phyloP scores from a whole-genome alignment of 2,329 filamentous ascomycete genomes.

The Monilinia fructicola region DNA sequence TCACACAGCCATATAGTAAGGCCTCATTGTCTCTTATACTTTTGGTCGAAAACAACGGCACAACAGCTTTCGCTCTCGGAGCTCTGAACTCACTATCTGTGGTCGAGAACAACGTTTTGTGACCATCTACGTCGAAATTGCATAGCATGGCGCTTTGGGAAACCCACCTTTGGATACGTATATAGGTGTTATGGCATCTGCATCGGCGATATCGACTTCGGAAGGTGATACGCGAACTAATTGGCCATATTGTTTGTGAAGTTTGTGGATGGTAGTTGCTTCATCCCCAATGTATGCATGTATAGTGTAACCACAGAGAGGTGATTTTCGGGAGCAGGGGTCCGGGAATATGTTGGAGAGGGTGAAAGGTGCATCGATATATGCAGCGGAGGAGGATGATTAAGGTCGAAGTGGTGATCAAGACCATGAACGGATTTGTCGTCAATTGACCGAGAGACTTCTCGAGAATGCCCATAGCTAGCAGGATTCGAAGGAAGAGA shows the following conservation, averaged over 20 bases:
- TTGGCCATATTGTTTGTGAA: conserved; percentile 40
- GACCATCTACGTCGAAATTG: conserved; percentile 59
- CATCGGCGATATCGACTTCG: conserved; percentile 41
- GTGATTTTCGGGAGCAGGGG: conserved; percentile 41
- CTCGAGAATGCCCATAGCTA: conserved; percentile 27
- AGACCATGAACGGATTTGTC: conserved; percentile 22
- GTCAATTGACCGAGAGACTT: conserved; percentile 7
- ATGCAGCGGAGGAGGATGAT: conserved; percentile 31
- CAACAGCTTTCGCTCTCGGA: conserved; percentile 50
- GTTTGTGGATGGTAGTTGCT: conserved; percentile 31
- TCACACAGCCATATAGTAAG: conserved; percentile 45
- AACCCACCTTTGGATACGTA: conserved; percentile 55
- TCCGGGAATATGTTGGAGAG: conserved; percentile 44
- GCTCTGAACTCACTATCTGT: conserved; percentile 45
- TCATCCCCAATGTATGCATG: conserved; percentile 44
- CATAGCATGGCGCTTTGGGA: conserved; percentile 51
- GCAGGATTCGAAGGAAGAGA: not conserved
- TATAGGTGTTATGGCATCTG: conserved; percentile 45
- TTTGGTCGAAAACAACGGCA: conserved; percentile 50
- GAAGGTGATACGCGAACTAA: conserved; percentile 41
- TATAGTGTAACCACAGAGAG: conserved; percentile 41
- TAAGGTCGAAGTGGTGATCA: conserved; percentile 21
- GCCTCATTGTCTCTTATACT: conserved; percentile 44
- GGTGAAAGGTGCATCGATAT: conserved; percentile 44
- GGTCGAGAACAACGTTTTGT: conserved; percentile 54